These are phyloP conservation scores for Cladosporium sp. DNA, from an alignment of 2,329 filamentous ascomycete genomes.

Conservation along the genomic window DNA sequence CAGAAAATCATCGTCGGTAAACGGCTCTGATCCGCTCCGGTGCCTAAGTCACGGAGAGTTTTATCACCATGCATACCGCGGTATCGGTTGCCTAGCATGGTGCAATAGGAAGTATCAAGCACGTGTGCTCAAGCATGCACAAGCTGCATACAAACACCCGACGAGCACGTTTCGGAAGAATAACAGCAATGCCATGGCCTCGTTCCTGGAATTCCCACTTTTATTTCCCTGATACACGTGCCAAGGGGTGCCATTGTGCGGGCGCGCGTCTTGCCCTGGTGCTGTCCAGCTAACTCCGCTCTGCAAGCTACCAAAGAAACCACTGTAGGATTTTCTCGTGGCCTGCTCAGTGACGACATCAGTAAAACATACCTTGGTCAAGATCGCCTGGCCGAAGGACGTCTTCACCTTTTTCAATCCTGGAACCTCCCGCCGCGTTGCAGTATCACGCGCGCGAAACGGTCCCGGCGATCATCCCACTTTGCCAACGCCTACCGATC, in stretches of 20 bases:
- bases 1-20: not conserved
- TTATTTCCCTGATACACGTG: not conserved
- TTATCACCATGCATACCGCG: not conserved
- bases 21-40: not conserved
- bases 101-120: not conserved
- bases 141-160: not conserved
- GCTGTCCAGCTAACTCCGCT: too few species aligned
- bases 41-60: not conserved
- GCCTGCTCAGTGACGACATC: not conserved
- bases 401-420: not conserved
- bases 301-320: too few species aligned
- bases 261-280: too few species aligned
- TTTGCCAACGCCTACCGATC: not conserved
- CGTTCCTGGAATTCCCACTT: not conserved
- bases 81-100: not conserved
- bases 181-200: not conserved
- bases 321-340: not conserved
- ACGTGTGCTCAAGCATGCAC: not conserved
- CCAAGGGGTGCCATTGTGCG: not conserved
- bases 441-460: not conserved
- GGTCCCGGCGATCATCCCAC: not conserved
- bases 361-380: not conserved
- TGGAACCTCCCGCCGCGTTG: not conserved
- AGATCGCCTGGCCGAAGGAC: not conserved
- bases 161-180: not conserved